These are phyloP conservation scores for Diaporthe velutina DNA, from an alignment of 2,329 filamentous ascomycete species.

Conservation along the genomic window DNA sequence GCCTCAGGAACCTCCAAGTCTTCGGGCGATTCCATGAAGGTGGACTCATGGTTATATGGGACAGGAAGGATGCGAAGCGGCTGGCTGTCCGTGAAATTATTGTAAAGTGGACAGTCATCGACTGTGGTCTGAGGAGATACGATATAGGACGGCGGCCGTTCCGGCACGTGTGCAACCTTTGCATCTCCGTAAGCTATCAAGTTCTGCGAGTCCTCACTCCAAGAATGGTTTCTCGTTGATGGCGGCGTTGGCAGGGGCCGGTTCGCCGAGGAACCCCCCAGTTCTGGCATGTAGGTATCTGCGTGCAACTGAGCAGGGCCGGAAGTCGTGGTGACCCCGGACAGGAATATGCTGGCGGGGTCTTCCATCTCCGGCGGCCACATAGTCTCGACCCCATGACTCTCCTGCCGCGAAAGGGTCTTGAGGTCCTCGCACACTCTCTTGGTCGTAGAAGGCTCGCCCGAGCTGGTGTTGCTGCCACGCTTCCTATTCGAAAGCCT, in stretches of 20 bases:
- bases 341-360: neutral
- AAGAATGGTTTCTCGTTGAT: neutral
- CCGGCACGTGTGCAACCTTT: neutral
- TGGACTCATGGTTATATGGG: neutral
- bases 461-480: neutral
- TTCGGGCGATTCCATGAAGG: neutral
- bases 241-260: slow-evolving; percentile 3
- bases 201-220: slow-evolving; percentile 12
- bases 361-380: slow-evolving; percentile 16
- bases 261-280: neutral
- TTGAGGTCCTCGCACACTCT: neutral
- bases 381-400: neutral
- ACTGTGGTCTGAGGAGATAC: neutral
- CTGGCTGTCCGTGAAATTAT: neutral
- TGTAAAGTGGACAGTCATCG: neutral
- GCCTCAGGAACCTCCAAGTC: neutral
- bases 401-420: neutral
- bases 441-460: neutral
- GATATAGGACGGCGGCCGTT: neutral
- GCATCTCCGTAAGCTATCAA: neutral
- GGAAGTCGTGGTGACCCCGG: neutral
- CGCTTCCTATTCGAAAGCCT: slow-evolving; percentile 20
- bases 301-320: neutral
- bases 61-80: neutral
- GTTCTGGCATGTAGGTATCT: neutral